Conservation (phyloP, 1,139 yeast genomes). For the Saccharomyces hybrid region DNA sequence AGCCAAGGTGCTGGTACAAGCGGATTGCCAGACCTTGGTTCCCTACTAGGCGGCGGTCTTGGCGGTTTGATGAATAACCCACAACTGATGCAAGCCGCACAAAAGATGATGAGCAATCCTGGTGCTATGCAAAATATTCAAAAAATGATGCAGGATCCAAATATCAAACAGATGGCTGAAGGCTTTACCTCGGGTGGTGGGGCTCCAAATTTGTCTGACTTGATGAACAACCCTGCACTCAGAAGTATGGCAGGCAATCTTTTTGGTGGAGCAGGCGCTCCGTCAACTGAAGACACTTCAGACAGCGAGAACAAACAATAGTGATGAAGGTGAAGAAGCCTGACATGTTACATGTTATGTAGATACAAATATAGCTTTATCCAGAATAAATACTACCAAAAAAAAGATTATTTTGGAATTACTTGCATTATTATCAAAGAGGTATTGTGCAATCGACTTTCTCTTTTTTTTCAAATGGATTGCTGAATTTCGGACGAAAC, state of each 20-base stretch:
- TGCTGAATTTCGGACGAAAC: neutral
- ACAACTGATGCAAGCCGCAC: slow-evolving; percentile 87
- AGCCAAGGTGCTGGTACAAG: slow-evolving; percentile 41
- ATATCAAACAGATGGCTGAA: slow-evolving; percentile 69
- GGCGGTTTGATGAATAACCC: slow-evolving; percentile 85
- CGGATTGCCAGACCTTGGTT: slow-evolving; percentile 66
- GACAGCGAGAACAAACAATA: neutral
- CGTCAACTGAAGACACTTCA: slow-evolving; percentile 3
- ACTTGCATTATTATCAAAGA: neutral
- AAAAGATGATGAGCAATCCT: slow-evolving; percentile 87
- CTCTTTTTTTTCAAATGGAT: neutral
- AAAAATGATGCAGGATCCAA: slow-evolving; percentile 75
- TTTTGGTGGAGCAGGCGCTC: slow-evolving; percentile 37
- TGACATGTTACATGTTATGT: neutral
- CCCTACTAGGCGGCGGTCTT: slow-evolving; percentile 55
- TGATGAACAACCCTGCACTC: slow-evolving; percentile 77
- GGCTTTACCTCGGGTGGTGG: slow-evolving; percentile 54
- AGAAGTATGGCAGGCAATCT: slow-evolving; percentile 53
- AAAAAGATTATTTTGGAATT: neutral
- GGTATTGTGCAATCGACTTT: neutral
- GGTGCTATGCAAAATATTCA: slow-evolving; percentile 62
- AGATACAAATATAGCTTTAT: neutral
- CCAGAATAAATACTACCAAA: neutral
- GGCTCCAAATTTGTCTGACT: slow-evolving; percentile 54
- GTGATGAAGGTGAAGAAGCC: neutral